Evolutionary conservation across 129 eudicot genomes (phyloP), one percentile per base, ranked within the genome.

Genomic region (Tagetes erecta): DNA sequence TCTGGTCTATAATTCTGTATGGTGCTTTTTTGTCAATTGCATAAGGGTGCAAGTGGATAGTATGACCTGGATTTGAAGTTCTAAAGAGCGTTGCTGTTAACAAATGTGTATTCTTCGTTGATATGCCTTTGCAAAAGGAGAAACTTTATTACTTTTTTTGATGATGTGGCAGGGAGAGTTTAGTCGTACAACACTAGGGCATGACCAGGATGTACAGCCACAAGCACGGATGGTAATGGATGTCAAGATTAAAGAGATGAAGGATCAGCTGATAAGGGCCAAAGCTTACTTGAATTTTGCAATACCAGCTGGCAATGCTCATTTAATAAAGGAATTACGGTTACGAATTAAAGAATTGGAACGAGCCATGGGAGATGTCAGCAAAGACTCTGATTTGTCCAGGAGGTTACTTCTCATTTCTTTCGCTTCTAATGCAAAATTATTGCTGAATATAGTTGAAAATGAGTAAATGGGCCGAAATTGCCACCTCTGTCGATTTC

Each of bases 221-320:
- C 84, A 37, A 75, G 34, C 82, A 38, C 60, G 85, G 14, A 83
- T 80, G 56, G 56, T 45, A 36, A 0, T 78, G 33, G 92, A 95
- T 87, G 82, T 58, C 78, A 95, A 85, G 82, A 60, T 91, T 52
- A 91, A 86, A 82, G 91, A 86, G 87, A 95, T 91, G 85, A 91
- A 91, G 68, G 99, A 95, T 77, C 97, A 95, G 77, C 70, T 95
- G 73, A 81, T 90, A 39, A 95, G 96, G 84, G 99, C 92, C 68
- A 95, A 70, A 85, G 96, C 87, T 40, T 95, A 91, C 83, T 50
- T 95, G 87, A 88, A 72, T 71, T 88, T 88, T 84, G 84, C 90
- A 6, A 76, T 86, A 30, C 72, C 92, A 41, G 82, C 80, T 71
- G 85, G 84, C 81, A 91, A 85, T 78, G 78, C 90, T 64, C 99